Conservation (phyloP, 2,329 filamentous ascomycete genomes). For the Aschersonia sp. region DNA sequence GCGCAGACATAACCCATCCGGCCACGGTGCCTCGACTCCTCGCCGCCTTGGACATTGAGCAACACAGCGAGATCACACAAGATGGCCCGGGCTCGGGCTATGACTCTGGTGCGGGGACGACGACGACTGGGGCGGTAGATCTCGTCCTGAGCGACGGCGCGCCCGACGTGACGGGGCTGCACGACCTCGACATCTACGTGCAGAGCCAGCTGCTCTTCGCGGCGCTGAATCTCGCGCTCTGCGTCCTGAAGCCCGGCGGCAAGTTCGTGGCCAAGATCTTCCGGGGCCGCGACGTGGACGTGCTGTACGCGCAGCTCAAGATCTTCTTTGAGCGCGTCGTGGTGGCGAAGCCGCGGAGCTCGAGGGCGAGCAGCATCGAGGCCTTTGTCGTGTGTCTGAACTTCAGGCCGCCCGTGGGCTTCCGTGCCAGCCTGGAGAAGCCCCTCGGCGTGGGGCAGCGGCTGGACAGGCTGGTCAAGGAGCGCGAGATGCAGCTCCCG, state of each 20-base stretch:
- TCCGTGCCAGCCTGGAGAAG: slow-evolving; percentile 60
- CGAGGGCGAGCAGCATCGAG: slow-evolving; percentile 90
- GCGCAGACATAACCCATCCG: slow-evolving; percentile 94
- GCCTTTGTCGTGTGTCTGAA: slow-evolving; percentile 92
- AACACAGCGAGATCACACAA: slow-evolving; percentile 21
- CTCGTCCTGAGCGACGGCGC: slow-evolving; percentile 91
- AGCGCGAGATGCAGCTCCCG: slow-evolving; percentile 24
- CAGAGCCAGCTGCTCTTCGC: slow-evolving; percentile 92
- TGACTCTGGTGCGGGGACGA: too few relatives aligned
- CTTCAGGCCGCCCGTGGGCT: slow-evolving; percentile 66
- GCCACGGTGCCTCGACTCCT: slow-evolving; percentile 85
- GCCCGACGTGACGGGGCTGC: slow-evolving; percentile 88
- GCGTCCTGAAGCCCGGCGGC: slow-evolving; percentile 81
- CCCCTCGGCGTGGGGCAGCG: slow-evolving; percentile 53
- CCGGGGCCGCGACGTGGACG: slow-evolving; percentile 82
- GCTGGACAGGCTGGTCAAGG: slow-evolving; percentile 33
- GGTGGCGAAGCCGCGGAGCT: slow-evolving; percentile 87
- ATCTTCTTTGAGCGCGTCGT: slow-evolving; percentile 75
- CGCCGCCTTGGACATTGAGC: slow-evolving; percentile 64
- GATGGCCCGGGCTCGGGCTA: too few relatives aligned
- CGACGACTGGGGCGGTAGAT: slow-evolving; percentile 59
- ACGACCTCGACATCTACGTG: slow-evolving; percentile 96
- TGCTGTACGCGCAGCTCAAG: slow-evolving; percentile 86
- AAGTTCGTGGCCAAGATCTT: slow-evolving; percentile 99
- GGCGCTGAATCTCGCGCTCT: slow-evolving; percentile 82